Base-by-base conservation (phyloP, 1,284 basidiomycete genomes). In the Taiwanofungus camphoratus region DNA sequence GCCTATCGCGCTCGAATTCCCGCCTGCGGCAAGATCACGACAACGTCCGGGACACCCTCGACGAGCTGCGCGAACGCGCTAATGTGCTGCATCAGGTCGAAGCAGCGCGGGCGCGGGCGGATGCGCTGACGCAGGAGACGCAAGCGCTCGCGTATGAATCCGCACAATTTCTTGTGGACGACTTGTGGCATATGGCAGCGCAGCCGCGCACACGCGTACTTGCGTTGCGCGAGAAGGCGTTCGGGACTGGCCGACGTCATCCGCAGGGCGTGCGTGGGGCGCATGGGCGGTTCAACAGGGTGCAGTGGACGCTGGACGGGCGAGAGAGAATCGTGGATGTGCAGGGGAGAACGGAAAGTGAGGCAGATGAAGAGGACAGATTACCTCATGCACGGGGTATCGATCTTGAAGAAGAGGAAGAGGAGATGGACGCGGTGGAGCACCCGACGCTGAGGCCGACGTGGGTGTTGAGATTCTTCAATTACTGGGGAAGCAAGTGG, bases 401-500 rank as follows among this genome's bases (percentile, higher is more conserved):
- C 40, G 61, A 58, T 33, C 53, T 60, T 39, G 53, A 58, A 11
- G 62, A 58, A 6, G 62, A 66, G 30, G 75, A 74, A 20, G 76
- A 75, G 39, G 66, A 65, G 35, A 73, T 68, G 32, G 77, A 79
- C 49, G 72, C 72, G 12, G 72, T 77, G 36, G 69, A 74, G 55
- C 70, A 79, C 54, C 72, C 74, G 45, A 67, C 62, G 18, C 77
- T 82, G 60, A 77, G 77, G 49, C 82, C 83, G 26, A 78, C 84
- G 67, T 87, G 85, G 85, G 57, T 87, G 44, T 64, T 87, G 50
- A 66, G 71, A 49, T 75, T 87, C 61, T 84, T 87, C 60, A 85
- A 79, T 41, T 80, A 78, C 45, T 87, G 82, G 82, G 80, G 77
- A 3, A 60, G 62, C 18, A 60, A 64, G 50, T 63, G 73, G 53